Base-by-base conservation (phyloP, 2,329 filamentous ascomycete genomes). In the Nakataea oryzae region DNA sequence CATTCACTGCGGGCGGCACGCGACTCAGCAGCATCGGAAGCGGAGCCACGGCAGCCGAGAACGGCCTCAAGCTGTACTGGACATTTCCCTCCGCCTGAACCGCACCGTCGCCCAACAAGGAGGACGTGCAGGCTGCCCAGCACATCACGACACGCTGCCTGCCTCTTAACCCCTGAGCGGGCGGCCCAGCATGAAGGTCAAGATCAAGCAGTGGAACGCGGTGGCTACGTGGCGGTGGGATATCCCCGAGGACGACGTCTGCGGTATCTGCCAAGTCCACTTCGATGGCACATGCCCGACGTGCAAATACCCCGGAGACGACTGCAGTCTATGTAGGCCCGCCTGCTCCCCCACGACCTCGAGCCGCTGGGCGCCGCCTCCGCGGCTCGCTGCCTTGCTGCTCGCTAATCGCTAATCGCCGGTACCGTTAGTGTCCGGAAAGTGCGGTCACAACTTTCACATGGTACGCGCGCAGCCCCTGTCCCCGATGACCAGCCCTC, bases 151-250 rank as follows among this genome's bases (percentile, higher is more conserved):
- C 41, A 50, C 41, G 2, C 41, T 50, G 41, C 41, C 41, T 17
- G 41, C 41, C 13, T 50, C 41, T n/a, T 11, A 8, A n/a, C 9
- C 41, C 41, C 41, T 50, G 7, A 50, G 41, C 24, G 41, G 41
- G 41, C 21, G 41, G 17, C 41, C 41, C 41, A 50, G 28, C 28
- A 99, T 99, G 95, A 97, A 96, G 77, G 91, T 97, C 78, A 95
- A 86, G 58, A 95, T 97, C 76, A 90, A 88, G 70, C 85, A 91
- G 72, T 97, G 93, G 91, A 89, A 95, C 70, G 90, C 92, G 4
- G 91, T 99, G 65, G 95, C 95, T 24, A 93, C 92, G 62, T 99
- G 95, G 95, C 87, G 91, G 66, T 99, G 95, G 95, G 91, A 97
- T 73, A 90, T 97, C 70, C 92, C 93, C 28, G 92, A 96, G 70